phyloP scores from a whole-genome alignment of 2,329 filamentous ascomycete genomes.

The Chaetomium strumarium region DNA sequence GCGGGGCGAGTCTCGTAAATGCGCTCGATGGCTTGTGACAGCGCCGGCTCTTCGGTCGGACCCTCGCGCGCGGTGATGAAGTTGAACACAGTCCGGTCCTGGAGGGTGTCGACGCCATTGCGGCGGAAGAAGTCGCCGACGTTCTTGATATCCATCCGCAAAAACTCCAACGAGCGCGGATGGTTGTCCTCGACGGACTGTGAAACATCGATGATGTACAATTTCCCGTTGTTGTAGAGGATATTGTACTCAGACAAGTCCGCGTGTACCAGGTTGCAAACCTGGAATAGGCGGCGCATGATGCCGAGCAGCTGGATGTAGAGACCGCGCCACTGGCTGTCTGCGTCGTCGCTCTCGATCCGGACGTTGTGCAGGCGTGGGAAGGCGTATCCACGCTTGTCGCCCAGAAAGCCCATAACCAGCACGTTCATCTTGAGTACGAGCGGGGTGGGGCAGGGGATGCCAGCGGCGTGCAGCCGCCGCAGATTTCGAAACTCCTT shows the following conservation, averaged over 20 bases:
- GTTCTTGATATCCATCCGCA: conserved; percentile 99
- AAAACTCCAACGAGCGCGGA: conserved; percentile 82
- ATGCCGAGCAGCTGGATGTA: conserved; percentile 81
- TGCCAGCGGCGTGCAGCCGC: conserved; percentile 74
- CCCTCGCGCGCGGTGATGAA: conserved; percentile 67
- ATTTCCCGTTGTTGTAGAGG: conserved; percentile 72
- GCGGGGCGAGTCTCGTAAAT: conserved; percentile 55
- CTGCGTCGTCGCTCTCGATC: conserved; percentile 60
- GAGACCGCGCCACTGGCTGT: conserved; percentile 67
- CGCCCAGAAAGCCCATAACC: conserved; percentile 89
- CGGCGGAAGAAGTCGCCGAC: conserved; percentile 86
- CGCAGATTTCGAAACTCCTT: conserved; percentile 96
- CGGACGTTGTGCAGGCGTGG: conserved; percentile 84
- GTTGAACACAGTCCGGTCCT: conserved; percentile 74
- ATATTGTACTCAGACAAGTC: conserved; percentile 99
- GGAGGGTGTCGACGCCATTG: conserved; percentile 74
- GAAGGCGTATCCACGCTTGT: conserved; percentile 79
- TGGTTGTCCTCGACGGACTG: conserved; percentile 97
- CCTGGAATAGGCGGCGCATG: conserved; percentile 91
- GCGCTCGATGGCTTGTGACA: conserved; percentile 58
- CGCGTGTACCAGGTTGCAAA: conserved; percentile 86
- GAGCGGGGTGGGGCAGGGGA: conserved; percentile 85
- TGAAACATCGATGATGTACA: conserved; percentile 96
- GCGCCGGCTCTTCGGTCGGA: conserved; percentile 52
- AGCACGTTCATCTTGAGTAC: conserved; percentile 89